phyloP scores from a whole-genome alignment of 1,284 basidiomycete species.

The Kwoniella shivajii region DNA sequence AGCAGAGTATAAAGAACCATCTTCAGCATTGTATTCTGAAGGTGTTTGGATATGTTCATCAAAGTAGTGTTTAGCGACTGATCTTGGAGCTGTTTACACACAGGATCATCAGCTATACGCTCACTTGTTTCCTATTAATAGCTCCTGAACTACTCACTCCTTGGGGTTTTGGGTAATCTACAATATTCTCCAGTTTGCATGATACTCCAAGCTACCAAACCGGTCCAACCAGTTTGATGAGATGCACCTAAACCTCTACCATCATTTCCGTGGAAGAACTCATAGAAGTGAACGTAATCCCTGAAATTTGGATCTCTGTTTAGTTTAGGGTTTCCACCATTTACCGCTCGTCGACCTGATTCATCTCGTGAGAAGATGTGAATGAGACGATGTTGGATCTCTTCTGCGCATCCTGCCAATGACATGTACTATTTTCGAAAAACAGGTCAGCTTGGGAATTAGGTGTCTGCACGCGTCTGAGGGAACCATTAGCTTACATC shows the following conservation, averaged over 20 bases:
- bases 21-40: slow-evolving; percentile 44
- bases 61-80: slow-evolving; percentile 89
- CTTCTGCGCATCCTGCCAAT: slow-evolving; percentile 87
- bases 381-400: slow-evolving; percentile 94
- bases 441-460: neutral
- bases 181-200: slow-evolving; percentile 79
- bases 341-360: slow-evolving; percentile 82
- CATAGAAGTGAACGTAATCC: slow-evolving; percentile 94
- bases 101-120: slow-evolving; percentile 15
- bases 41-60: slow-evolving; percentile 62
- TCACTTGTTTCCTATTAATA: neutral
- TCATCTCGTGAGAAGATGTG: slow-evolving; percentile 92
- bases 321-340: slow-evolving; percentile 84
- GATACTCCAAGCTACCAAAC: slow-evolving; percentile 88
- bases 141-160: slow-evolving; percentile 61
- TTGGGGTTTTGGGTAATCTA: slow-evolving; percentile 81
- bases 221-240: slow-evolving; percentile 97
- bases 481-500: slow-evolving; percentile 62
- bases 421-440: slow-evolving; percentile 70
- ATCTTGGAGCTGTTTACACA: slow-evolving; percentile 69
- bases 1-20: slow-evolving; percentile 45
- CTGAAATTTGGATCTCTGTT: slow-evolving; percentile 95
- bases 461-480: neutral
- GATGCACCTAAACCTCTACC: slow-evolving; percentile 92
- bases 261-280: slow-evolving; percentile 95